phyloP scores from a whole-genome alignment of 129 eudicot genomes.

The Helianthus annuus region HanXRQr2.0-SUNRISE NC_035444.2:2795617-2796116 shows the following conservation, averaged over 20 bases:
- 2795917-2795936: background rate
- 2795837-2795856: background rate
- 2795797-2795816: background rate
- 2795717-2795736: conserved; percentile 82
- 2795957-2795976: no score
- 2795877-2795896: background rate
- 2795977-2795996: no score
- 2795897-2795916: background rate
- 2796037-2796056: no score
- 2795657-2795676: background rate
- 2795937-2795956: no score
- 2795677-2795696: conserved; percentile 71
- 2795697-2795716: conserved; percentile 99
- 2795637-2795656: background rate
- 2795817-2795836: background rate
- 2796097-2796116: background rate
- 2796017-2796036: no score
- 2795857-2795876: background rate
- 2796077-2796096: background rate
- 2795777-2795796: conserved; percentile 35
- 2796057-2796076: no score
- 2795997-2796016: no score
- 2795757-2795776: conserved; percentile 79
- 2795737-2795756: conserved; percentile 78
- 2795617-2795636: conserved; percentile 8